Base-by-base conservation (phyloP, 257 asterid genomes). In the Verbascum thapsus region DNA sequence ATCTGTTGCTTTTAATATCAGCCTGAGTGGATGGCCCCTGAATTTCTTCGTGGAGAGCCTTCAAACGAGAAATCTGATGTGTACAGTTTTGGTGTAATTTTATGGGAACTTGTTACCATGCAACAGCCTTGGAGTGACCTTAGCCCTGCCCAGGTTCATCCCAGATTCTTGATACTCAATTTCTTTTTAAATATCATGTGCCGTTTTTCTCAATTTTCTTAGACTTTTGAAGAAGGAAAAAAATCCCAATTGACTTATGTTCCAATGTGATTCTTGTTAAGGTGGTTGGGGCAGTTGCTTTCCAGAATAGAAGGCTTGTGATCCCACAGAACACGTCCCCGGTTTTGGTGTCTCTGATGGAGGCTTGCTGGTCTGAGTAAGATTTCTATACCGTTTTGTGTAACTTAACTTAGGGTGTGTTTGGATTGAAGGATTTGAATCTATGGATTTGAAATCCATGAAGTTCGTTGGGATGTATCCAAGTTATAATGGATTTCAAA, bases 11-110 rank as follows among this genome's bases (percentile, higher is more conserved):
- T 74, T 64, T 72, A 59, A 37, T 87, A 82, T 82, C 92, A 92
- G 98, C 97, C 98, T 0, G 98, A 92, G 78, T 92, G 98, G 98
- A 89, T 92, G 98, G 96, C 98, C 43, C 98, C 98, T 0, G 97
- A 92, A 73, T 88, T 92, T 69, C 97, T 92, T 53, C 96, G 98
- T 16, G 97, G 97, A 49, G 98, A 92, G 80, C 98, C 98, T 58
- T 88, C 97, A 19, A 78, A 89, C 26, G 98, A 92, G 84, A 92
- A 92, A 83, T 86, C 97, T 26, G 98, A 89, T 68, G 96, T 89
- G 0, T 92, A 74, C 72, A 92, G 98, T 69, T 92, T 83, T 40
- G 98, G 98, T 30, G 98, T 92, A 26, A 83, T 92, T 54, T 68
- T 92, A 61, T 92, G 98, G 98, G 98, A 92, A 80, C 97, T 92